Percentiles rank a stretch among this genome's conserved stretches.
Conservation (phyloP, 768 basidiomycete genomes). For the Boletus vinaceobasis region DNA sequence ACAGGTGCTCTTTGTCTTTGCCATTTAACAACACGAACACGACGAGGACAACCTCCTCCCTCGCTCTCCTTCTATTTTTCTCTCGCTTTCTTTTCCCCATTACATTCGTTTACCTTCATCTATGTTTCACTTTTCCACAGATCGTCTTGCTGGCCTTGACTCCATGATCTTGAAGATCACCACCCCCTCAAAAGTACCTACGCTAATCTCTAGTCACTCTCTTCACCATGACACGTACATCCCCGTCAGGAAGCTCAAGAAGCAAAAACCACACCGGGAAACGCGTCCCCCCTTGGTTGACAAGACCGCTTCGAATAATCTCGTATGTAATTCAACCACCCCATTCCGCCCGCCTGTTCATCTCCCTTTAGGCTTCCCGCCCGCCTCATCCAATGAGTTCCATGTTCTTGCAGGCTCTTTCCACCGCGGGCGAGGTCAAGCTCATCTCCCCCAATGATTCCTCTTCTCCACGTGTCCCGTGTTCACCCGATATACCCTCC, state of each 20-base stretch:
- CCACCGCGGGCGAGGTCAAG: conserved; percentile 3
- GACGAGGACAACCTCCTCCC: conserved; percentile 10
- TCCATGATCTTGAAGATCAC: conserved; percentile 36
- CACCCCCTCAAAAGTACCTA: conserved; percentile 26
- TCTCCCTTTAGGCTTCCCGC: conserved; percentile 11
- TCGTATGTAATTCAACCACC: conserved; percentile 25
- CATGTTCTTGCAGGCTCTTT: conserved; percentile 14
- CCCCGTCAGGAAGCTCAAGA: conserved; percentile 24
- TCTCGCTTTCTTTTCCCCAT: background rate
- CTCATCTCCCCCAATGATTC: conserved; percentile 4
- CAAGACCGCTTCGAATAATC: conserved; percentile 28
- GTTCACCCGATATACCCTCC: conserved; percentile 10
- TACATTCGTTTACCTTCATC: conserved; percentile 14
- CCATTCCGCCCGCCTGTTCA: conserved; percentile 8
- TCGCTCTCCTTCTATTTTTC: background rate
- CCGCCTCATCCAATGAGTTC: conserved; percentile 12
- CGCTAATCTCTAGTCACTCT: conserved; percentile 25
- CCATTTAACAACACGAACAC: conserved; percentile 3
- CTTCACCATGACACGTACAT: conserved; percentile 14
- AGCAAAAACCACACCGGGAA: conserved; percentile 14
- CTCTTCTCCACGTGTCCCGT: conserved; percentile 16
- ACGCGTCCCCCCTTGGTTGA: conserved; percentile 32
- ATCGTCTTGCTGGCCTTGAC: conserved; percentile 45
- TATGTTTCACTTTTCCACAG: conserved; percentile 37
- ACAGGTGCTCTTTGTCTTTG: conserved; percentile 11